Conservation (phyloP, 192 early-diverging fungal species). For the Podila clonocystis region DNA sequence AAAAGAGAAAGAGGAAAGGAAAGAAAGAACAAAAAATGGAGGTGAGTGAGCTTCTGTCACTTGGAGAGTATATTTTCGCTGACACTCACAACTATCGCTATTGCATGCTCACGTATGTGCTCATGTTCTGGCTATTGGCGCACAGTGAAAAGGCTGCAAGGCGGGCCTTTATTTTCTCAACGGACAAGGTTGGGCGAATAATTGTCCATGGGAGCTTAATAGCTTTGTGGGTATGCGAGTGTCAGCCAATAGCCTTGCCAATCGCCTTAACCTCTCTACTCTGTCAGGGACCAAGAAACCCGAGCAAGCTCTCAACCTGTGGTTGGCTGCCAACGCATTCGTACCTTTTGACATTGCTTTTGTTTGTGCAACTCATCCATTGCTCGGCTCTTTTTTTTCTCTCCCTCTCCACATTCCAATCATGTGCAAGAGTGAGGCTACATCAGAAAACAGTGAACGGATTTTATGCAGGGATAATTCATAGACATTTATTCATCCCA, state of each 20-base stretch:
- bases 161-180: neutral
- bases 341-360: neutral
- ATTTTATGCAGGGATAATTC: too few species aligned
- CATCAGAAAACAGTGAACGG: too few species aligned
- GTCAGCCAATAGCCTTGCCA: neutral
- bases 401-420: neutral
- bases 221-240: too few species aligned
- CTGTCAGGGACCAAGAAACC: neutral
- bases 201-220: too few species aligned
- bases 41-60: neutral
- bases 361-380: neutral
- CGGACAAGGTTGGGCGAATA: too few species aligned
- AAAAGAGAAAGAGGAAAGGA: neutral
- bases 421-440: too few species aligned
- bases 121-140: too few species aligned
- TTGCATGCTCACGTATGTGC: too few species aligned
- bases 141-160: neutral
- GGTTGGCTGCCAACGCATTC: conserved; percentile 35
- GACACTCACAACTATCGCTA: too few species aligned
- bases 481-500: too few species aligned
- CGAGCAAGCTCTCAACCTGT: conserved; percentile 8
- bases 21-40: neutral
- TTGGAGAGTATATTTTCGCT: neutral
- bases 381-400: too few species aligned
- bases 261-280: neutral